Conservation (phyloP, 345 rosid species). For the Hypericum androsaemum region DNA sequence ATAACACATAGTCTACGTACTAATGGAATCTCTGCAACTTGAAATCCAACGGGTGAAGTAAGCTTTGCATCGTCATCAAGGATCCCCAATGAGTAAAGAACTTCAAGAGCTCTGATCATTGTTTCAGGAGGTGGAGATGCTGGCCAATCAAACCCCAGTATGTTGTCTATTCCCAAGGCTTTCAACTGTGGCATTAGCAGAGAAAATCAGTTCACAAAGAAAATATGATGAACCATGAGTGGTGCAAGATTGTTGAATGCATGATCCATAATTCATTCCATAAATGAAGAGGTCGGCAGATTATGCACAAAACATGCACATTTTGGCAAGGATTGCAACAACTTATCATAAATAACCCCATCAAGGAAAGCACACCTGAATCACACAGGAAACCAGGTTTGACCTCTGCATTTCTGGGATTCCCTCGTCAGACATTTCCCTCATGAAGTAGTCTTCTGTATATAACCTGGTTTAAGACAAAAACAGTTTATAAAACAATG, state of each 20-base stretch:
- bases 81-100: conserved; percentile 79
- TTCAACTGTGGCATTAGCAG: conserved; percentile 47
- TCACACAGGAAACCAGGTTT: conserved; percentile 76
- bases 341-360: no score
- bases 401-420: conserved; percentile 97
- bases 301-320: no score
- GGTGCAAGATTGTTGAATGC: neutral
- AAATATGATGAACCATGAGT: no score
- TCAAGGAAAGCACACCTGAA: conserved; percentile 47
- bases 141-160: conserved; percentile 88
- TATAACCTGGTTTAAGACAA: conserved; percentile 48
- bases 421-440: conserved; percentile 73
- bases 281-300: no score
- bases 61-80: conserved; percentile 97
- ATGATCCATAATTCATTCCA: neutral
- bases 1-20: conserved; percentile 27
- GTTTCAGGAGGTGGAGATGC: conserved; percentile 90
- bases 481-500: conserved; percentile 3
- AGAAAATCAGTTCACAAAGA: neutral
- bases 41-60: conserved; percentile 92
- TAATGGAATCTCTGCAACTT: conserved; percentile 93
- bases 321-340: no score
- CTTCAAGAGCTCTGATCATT: conserved; percentile 89
- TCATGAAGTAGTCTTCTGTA: conserved; percentile 73
- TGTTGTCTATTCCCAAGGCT: conserved; percentile 92